These are phyloP conservation scores for Salix suchowensis DNA, from an alignment of 345 rosid genomes.

Conservation along the genomic window DNA sequence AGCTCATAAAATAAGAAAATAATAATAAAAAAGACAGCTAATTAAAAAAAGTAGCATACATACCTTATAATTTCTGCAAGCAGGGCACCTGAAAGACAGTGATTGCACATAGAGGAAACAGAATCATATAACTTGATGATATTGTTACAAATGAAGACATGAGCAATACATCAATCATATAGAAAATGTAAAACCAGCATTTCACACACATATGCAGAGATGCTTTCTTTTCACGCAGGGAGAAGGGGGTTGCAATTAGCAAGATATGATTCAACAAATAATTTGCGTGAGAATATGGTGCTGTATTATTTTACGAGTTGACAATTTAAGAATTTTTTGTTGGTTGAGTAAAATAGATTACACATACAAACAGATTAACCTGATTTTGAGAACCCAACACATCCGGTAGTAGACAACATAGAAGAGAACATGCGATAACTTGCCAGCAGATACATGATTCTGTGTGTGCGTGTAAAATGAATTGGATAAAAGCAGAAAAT, in stretches of 20 bases:
- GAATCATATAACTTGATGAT: conserved; percentile 2
- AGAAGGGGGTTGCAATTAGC: neutral
- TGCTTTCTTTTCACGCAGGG: neutral
- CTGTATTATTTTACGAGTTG: neutral
- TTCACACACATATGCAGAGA: neutral
- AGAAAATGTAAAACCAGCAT: neutral
- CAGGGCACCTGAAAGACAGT: conserved; percentile 79
- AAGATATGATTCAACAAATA: neutral
- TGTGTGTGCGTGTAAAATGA: neutral
- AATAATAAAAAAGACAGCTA: neutral
- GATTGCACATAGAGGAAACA: conserved; percentile 5
- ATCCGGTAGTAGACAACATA: neutral
- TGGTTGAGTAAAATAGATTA: neutral
- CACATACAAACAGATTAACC: neutral
- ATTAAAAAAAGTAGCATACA: neutral
- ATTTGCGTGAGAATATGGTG: neutral
- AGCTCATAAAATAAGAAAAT: conserved; percentile 13
- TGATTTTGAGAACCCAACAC: neutral
- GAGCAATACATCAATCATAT: neutral
- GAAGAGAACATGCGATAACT: neutral
- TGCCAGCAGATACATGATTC: neutral
- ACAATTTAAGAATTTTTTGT: neutral
- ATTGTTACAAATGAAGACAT: neutral
- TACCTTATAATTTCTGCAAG: conserved; percentile 99
- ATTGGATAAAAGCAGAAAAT: too few species aligned